Percentiles rank a stretch among this genome's conserved stretches.
Evolutionary conservation across 2,329 filamentous ascomycete genomes (phyloP).

Genomic region (Macrophomina tecta): DNA sequence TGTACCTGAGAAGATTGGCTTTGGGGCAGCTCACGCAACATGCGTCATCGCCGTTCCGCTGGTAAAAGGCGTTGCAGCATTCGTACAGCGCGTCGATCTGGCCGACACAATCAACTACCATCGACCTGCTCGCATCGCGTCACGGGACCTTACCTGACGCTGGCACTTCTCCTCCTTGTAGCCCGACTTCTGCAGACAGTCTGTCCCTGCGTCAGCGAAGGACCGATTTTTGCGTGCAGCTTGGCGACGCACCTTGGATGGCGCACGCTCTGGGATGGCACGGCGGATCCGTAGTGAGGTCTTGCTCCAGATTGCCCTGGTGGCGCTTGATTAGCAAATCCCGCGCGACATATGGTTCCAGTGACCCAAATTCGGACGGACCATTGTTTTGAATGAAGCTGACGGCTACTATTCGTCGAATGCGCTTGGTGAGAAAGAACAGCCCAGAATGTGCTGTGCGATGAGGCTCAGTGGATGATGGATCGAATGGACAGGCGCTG

Average conservation of each 20-base stretch:
- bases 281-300: slow-evolving; percentile 75
- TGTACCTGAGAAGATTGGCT: slow-evolving; percentile 69
- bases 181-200: slow-evolving; percentile 81
- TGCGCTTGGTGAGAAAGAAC: too few relatives aligned
- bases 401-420: too few relatives aligned
- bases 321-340: background rate
- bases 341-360: slow-evolving; percentile 20
- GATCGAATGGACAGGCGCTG: background rate
- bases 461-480: slow-evolving; percentile 7
- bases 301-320: slow-evolving; percentile 64
- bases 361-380: background rate
- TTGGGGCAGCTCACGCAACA: slow-evolving; percentile 86
- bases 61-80: slow-evolving; percentile 90
- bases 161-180: slow-evolving; percentile 88
- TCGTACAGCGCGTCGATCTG: slow-evolving; percentile 88
- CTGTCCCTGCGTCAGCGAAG: slow-evolving; percentile 52
- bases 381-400: background rate
- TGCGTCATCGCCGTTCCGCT: slow-evolving; percentile 76
- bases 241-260: slow-evolving; percentile 73
- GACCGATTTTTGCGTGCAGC: background rate
- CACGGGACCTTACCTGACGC: slow-evolving; percentile 48
- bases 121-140: background rate
- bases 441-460: background rate
- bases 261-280: slow-evolving; percentile 90
- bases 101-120: slow-evolving; percentile 32